Evolutionary conservation across 148 eudicot genomes (phyloP).

Genomic region (Cornus controversa): DNA sequence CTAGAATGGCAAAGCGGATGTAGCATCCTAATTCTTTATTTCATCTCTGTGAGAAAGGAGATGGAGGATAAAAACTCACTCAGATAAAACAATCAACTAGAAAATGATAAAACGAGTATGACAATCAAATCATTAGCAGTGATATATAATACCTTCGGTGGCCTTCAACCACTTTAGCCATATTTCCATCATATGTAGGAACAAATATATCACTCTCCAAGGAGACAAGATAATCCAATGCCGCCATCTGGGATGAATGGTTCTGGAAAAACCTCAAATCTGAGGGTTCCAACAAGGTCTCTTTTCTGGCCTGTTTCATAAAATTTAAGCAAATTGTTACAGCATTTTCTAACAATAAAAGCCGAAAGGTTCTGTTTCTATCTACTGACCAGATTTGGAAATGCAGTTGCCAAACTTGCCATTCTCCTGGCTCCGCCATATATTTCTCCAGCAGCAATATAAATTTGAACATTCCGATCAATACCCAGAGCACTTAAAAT

Average conservation of each 20-base stretch:
- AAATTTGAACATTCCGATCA: slow-evolving; percentile 57
- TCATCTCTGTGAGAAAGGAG: no score
- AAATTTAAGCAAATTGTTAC: slow-evolving; percentile 5
- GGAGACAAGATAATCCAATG: slow-evolving; percentile 69
- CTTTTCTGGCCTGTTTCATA: slow-evolving; percentile 63
- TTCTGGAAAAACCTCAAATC: slow-evolving; percentile 65
- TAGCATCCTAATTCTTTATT: no score
- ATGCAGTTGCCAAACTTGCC: slow-evolving; percentile 51
- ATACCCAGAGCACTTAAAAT: slow-evolving; percentile 56
- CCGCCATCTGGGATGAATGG: slow-evolving; percentile 82
- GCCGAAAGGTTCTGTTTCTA: not conserved
- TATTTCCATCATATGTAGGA: slow-evolving; percentile 81
- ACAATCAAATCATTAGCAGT: not conserved
- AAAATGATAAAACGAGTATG: not conserved
- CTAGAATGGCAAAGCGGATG: no score
- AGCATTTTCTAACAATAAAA: not conserved
- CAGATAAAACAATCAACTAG: not conserved
- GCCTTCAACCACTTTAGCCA: slow-evolving; percentile 88
- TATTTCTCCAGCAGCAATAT: slow-evolving; percentile 71
- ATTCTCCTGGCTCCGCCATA: slow-evolving; percentile 66
- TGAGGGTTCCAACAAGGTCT: slow-evolving; percentile 53
- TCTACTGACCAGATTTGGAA: slow-evolving; percentile 67
- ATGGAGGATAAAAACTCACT: not conserved
- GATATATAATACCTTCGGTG: slow-evolving; percentile 59
- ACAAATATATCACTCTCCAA: slow-evolving; percentile 74